These are phyloP conservation scores for Mycena crocata DNA, from an alignment of 768 basidiomycete species.

Conservation along the genomic window DNA sequence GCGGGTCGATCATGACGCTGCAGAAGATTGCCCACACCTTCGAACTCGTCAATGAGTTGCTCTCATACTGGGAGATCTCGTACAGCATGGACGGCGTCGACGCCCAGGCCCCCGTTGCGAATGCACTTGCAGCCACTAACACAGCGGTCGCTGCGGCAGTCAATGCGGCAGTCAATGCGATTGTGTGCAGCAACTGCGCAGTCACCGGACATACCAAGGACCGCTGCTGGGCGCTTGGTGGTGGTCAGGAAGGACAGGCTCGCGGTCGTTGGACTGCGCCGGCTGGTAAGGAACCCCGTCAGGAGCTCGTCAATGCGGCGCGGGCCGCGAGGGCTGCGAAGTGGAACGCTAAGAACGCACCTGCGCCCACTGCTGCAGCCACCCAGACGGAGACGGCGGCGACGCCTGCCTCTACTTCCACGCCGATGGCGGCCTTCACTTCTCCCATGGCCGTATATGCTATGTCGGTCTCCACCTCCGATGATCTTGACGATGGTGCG, in stretches of 20 bases:
- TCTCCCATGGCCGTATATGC: background rate
- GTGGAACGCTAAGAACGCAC: conserved; percentile 1
- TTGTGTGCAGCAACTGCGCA: background rate
- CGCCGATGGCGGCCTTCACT: background rate
- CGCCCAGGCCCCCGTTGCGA: background rate
- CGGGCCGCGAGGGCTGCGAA: background rate
- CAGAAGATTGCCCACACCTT: background rate
- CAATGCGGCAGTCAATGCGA: background rate
- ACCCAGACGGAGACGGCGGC: background rate
- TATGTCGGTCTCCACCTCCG: background rate
- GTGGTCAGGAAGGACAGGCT: background rate
- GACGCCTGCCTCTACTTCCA: background rate
- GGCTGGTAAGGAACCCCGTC: background rate
- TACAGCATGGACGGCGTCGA: background rate
- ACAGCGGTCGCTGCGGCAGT: background rate
- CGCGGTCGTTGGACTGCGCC: background rate
- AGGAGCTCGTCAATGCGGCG: conserved; percentile 4
- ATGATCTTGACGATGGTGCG: conserved; percentile 1
- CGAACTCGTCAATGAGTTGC: background rate
- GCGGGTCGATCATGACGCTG: background rate
- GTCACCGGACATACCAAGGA: conserved; percentile 2
- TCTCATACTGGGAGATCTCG: background rate
- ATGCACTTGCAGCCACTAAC: no score
- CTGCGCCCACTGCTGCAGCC: background rate
- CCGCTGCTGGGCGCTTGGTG: conserved; percentile 3